phyloP scores from a whole-genome alignment of 148 eudicot genomes.

The Vaccinium macrocarpon region DNA sequence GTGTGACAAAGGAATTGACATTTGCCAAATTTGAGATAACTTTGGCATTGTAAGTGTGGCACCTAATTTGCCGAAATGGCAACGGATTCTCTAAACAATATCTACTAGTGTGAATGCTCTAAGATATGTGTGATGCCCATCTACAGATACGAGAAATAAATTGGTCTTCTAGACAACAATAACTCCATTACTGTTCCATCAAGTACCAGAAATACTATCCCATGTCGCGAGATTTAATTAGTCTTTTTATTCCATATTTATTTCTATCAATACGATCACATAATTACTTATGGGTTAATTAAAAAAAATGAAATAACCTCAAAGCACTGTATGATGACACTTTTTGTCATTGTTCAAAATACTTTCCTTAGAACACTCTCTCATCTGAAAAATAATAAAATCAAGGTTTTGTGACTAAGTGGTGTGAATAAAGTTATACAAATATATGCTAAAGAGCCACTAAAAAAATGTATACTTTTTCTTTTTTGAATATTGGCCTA shows the following conservation, averaged over 20 bases:
- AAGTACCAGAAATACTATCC: background rate
- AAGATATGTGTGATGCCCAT: no score
- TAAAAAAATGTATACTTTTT: background rate
- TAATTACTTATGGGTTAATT: background rate
- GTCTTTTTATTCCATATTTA: background rate
- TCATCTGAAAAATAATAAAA: background rate
- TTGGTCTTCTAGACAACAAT: background rate
- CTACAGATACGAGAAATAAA: background rate
- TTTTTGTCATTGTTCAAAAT: background rate
- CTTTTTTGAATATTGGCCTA: background rate
- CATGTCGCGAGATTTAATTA: background rate
- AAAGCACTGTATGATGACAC: background rate
- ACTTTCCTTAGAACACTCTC: background rate
- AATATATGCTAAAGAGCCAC: background rate
- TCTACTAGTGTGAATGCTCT: no score
- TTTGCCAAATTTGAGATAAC: no score
- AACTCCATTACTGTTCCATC: background rate
- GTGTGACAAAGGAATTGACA: no score
- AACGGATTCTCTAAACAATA: no score
- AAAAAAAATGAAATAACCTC: background rate
- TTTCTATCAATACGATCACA: background rate
- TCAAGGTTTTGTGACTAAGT: background rate
- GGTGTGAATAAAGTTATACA: background rate
- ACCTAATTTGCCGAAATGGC: no score
- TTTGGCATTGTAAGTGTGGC: no score